phyloP scores from a whole-genome alignment of 2,329 filamentous ascomycete genomes.

The Thermoascus crustaceus region DNA sequence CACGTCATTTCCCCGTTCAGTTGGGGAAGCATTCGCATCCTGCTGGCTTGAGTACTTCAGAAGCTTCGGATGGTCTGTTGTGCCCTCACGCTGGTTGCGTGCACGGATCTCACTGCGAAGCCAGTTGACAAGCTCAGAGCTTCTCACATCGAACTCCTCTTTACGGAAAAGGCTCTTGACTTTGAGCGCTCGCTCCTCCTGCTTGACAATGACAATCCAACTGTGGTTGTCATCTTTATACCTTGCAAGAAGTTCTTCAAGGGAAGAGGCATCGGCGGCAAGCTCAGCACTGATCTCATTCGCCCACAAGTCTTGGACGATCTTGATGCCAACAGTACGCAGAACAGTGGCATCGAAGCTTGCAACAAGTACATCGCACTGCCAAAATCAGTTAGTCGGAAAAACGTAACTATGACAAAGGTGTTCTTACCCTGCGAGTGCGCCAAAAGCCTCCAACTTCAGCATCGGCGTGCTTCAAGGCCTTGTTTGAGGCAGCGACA shows the following conservation, averaged over 20 bases:
- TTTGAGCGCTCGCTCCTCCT: constrained; percentile 56
- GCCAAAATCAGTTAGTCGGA: constrained; percentile 11
- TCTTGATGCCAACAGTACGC: constrained; percentile 64
- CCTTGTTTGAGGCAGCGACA: constrained; percentile 39
- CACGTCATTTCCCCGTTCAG: constrained; percentile 60
- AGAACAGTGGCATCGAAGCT: constrained; percentile 75
- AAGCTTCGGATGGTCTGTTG: constrained; percentile 36
- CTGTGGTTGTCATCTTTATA: constrained; percentile 70
- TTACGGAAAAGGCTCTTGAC: constrained; percentile 70
- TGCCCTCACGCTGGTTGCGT: constrained; percentile 54
- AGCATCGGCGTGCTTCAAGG: constrained; percentile 60
- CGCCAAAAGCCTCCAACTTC: constrained; percentile 54
- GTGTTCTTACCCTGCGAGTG: constrained; percentile 53
- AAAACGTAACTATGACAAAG: constrained; percentile 7
- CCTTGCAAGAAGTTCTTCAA: constrained; percentile 62
- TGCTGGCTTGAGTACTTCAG: constrained; percentile 34
- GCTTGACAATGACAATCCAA: constrained; percentile 83
- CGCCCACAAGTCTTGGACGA: constrained; percentile 72
- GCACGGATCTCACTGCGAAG: constrained; percentile 76
- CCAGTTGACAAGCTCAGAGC: constrained; percentile 66
- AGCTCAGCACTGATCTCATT: constrained; percentile 84
- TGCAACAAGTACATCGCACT: constrained; percentile 84
- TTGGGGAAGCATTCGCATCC: constrained; percentile 23
- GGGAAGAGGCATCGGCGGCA: constrained; percentile 66
- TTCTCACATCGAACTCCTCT: constrained; percentile 71